A percentile compares a stretch with the other conserved stretches of the same genome.
Conservation (phyloP, 1,139 yeast species). For the Meyerozyma elateridarum region DNA sequence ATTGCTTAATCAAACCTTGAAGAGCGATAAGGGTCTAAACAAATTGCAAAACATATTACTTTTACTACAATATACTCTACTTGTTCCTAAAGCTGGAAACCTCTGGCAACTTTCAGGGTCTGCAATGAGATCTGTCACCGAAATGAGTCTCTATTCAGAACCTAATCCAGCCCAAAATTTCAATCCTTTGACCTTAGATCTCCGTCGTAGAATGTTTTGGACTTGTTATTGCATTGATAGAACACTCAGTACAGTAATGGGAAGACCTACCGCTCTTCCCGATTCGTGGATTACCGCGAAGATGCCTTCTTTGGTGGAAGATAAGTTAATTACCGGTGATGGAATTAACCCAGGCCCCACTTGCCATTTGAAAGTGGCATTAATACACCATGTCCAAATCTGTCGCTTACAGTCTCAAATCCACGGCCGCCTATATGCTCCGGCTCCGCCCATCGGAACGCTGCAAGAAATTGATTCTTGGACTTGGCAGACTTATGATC, state of each 20-base stretch:
- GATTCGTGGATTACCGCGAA: constrained; percentile 4
- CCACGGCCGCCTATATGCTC: constrained; percentile 2
- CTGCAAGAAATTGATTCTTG: background rate
- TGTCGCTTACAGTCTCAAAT: constrained; percentile 4
- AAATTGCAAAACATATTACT: constrained; percentile 2
- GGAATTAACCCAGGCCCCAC: constrained; percentile 3
- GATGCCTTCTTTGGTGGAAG: constrained; percentile 2
- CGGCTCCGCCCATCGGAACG: background rate
- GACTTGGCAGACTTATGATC: constrained; percentile 5
- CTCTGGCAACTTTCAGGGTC: constrained; percentile 5
- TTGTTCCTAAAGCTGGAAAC: constrained; percentile 3
- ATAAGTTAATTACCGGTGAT: background rate
- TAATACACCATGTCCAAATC: constrained; percentile 2
- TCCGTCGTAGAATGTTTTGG: constrained; percentile 4
- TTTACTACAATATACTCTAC: constrained; percentile 2
- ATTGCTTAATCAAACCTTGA: background rate
- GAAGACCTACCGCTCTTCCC: constrained; percentile 4
- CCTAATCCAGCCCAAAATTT: constrained; percentile 3
- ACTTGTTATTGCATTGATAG: constrained; percentile 5
- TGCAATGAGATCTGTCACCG: constrained; percentile 4
- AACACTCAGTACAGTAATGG: constrained; percentile 4
- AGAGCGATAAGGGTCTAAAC: background rate
- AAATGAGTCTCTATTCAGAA: constrained; percentile 4
- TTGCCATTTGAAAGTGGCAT: constrained; percentile 3
- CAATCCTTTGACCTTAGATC: constrained; percentile 4